Base-by-base conservation (phyloP, 371 early-diverging fungal species). In the Smittium culicis region DNA sequence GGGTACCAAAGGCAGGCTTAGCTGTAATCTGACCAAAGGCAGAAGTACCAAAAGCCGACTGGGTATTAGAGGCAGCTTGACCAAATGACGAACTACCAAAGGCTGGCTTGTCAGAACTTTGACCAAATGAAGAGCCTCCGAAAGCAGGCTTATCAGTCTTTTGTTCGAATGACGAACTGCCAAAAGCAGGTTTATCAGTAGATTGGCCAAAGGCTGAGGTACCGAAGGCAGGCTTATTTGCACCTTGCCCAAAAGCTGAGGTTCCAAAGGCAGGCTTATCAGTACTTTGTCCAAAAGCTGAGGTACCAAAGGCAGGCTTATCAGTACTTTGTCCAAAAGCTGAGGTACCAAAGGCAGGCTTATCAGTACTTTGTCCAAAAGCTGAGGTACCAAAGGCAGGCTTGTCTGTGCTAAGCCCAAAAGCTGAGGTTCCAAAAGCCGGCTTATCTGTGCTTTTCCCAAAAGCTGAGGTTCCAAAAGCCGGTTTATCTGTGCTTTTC, bases 21-120 rank as follows among this genome's bases (percentile, higher is more conserved):
- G n/a, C n/a, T n/a, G 60, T 31, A 8, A 27, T 16, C 32, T 62
- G 63, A 31, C 63, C 63, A 62, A 62, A 62, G 24, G 63, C n/a
- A 16, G 63, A 34, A 32, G n/a, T 11, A n/a, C 20, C 24, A 34
- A 29, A 24, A 11, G 60, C 60, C 14, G 45, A 45, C 20, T 45
- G 45, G 25, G 60, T 31, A n/a, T n/a, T n/a, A n/a, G n/a, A n/a
- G n/a, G n/a, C n/a, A n/a, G n/a, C 31, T n/a, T 62, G 63, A 31
- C 63, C 63, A 62, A 62, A 62, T 34, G 63, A 16, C n/a, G 63
- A 34, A 32, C 2, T 11, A n/a, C 20, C 24, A 34, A 29, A 24
- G 5, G 60, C 60, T 8, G 45, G 20, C 20, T 45, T 8, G 25
- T 8, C n/a, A 11, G 60, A 8, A 14, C 14, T 28, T 33, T 62